Percentiles rank a stretch among this genome's conserved stretches.
phyloP scores from a whole-genome alignment of 2,329 filamentous ascomycete genomes.

The Sordariomycetes sp. region DNA sequence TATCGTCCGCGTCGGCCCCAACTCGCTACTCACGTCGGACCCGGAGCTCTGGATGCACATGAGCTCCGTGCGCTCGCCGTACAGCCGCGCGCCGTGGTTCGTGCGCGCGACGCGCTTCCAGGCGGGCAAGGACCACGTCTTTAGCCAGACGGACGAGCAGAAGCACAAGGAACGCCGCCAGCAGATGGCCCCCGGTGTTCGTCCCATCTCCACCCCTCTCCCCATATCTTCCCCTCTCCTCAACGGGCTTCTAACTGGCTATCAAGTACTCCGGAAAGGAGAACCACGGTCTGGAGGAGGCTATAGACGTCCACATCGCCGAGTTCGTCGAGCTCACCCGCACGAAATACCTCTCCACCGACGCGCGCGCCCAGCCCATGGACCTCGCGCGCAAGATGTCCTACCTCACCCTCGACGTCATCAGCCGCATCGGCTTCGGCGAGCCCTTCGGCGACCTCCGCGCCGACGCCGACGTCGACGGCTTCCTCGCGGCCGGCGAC shows the following conservation, averaged over 20 bases:
- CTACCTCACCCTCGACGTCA: slow-evolving; percentile 42
- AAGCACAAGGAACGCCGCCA: slow-evolving; percentile 28
- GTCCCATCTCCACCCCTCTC: slow-evolving; percentile 8
- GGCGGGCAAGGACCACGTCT: slow-evolving; percentile 40
- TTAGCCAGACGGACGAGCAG: slow-evolving; percentile 35
- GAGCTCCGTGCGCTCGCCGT: slow-evolving; percentile 22
- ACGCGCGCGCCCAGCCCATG: slow-evolving; percentile 26
- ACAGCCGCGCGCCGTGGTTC: slow-evolving; percentile 21
- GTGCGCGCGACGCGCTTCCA: slow-evolving; percentile 36
- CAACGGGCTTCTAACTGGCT: not conserved
- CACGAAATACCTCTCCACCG: slow-evolving; percentile 22
- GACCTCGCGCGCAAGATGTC: slow-evolving; percentile 37
- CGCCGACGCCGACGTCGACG: slow-evolving; percentile 32
- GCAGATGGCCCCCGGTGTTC: slow-evolving; percentile 39
- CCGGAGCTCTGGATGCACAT: slow-evolving; percentile 25
- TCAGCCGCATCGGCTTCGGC: slow-evolving; percentile 39
- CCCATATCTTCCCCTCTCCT: no score
- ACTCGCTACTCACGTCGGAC: slow-evolving; percentile 27
- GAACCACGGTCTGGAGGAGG: slow-evolving; percentile 32
- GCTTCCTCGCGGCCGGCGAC: slow-evolving; percentile 31
- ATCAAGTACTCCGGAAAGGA: slow-evolving; percentile 38
- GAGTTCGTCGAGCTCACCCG: slow-evolving; percentile 32
- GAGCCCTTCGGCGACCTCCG: slow-evolving; percentile 33
- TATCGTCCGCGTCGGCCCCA: slow-evolving; percentile 29
- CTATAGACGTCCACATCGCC: slow-evolving; percentile 34